Percentiles rank a stretch among this genome's conserved stretches.
Evolutionary conservation across 2,329 filamentous ascomycete species (phyloP).

Genomic region (Penicillium concentricum): DNA sequence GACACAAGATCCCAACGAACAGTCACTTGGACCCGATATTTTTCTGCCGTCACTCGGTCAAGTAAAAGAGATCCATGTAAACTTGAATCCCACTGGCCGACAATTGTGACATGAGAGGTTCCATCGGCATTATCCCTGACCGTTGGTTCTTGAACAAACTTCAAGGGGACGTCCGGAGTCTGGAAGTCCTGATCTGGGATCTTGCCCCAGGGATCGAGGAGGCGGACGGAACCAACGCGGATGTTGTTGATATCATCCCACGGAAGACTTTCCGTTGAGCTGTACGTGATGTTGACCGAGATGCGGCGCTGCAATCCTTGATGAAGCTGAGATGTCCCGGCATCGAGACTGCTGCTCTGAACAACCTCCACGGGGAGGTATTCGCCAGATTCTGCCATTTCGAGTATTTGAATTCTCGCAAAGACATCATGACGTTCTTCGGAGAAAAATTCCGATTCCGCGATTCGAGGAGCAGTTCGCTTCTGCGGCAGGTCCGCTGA

Average conservation of each 20-base stretch:
- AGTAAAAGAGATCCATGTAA: slow-evolving; percentile 87
- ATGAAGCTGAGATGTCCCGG: slow-evolving; percentile 91
- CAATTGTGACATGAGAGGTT: slow-evolving; percentile 78
- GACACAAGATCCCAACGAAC: slow-evolving; percentile 84
- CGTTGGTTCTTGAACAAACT: slow-evolving; percentile 72
- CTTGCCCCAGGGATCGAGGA: slow-evolving; percentile 82
- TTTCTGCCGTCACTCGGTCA: slow-evolving; percentile 90
- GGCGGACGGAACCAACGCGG: slow-evolving; percentile 74
- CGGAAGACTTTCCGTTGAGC: slow-evolving; percentile 79
- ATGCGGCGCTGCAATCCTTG: slow-evolving; percentile 90
- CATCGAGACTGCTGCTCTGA: slow-evolving; percentile 77
- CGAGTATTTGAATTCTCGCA: slow-evolving; percentile 80
- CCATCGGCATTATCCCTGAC: slow-evolving; percentile 87
- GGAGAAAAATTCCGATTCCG: slow-evolving; percentile 87
- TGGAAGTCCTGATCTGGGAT: slow-evolving; percentile 73
- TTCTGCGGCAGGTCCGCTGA: slow-evolving; percentile 58
- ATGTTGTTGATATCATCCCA: slow-evolving; percentile 82
- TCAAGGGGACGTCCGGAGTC: slow-evolving; percentile 72
- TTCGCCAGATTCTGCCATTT: slow-evolving; percentile 85
- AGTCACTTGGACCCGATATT: slow-evolving; percentile 84
- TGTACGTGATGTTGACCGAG: slow-evolving; percentile 84
- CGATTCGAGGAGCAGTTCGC: slow-evolving; percentile 66
- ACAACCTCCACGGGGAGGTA: slow-evolving; percentile 92
- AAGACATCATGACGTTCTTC: slow-evolving; percentile 95
- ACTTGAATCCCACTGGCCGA: slow-evolving; percentile 97